Evolutionary conservation across 306 rosid genomes (phyloP).

Genomic region (Dryas drummondii): DNA sequence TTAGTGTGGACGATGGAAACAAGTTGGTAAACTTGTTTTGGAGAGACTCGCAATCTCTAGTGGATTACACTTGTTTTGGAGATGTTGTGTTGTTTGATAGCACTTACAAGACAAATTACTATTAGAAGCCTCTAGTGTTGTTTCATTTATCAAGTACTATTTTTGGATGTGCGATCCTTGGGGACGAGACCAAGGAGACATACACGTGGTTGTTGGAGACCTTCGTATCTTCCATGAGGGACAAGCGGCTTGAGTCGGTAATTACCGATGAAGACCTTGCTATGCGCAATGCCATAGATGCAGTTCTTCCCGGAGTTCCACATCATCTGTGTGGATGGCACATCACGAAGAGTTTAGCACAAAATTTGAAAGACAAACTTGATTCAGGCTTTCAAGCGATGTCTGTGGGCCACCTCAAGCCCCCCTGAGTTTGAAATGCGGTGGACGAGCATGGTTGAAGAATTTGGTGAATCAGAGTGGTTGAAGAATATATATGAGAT

Average conservation of each 20-base stretch:
- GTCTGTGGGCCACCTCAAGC: no score
- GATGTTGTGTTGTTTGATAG: neutral
- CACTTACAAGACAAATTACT: neutral
- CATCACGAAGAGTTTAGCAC: no score
- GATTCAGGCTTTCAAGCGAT: no score
- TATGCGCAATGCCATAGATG: no score
- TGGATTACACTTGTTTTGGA: neutral
- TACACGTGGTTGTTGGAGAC: neutral
- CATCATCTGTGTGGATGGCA: no score
- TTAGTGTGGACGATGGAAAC: neutral
- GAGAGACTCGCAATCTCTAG: neutral
- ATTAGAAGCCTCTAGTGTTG: neutral
- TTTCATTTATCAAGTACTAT: neutral
- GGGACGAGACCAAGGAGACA: neutral
- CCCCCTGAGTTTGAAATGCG: no score
- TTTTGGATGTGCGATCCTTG: constrained; percentile 3
- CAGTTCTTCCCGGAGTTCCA: no score
- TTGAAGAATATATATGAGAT: no score
- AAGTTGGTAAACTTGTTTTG: neutral
- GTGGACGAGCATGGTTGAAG: no score
- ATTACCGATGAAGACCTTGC: no score
- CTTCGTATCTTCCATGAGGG: neutral
- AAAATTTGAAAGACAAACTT: no score
- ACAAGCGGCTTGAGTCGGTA: neutral
- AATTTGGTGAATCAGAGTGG: no score